Evolutionary conservation across 208 protist genomes (phyloP).

Genomic region (Leishmania martiniquensis): DNA sequence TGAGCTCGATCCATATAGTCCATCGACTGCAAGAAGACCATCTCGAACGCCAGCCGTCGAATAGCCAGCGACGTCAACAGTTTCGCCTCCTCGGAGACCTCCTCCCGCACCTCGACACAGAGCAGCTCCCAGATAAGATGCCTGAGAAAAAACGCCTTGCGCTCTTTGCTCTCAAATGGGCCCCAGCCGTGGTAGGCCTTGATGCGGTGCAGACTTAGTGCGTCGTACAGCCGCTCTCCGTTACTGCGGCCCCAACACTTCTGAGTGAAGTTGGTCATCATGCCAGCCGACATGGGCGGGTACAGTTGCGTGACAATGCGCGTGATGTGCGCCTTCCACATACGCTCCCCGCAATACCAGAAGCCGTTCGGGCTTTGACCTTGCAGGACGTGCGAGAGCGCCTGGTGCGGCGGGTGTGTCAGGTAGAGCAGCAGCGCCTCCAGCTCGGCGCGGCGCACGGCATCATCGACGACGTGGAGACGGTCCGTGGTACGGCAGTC

Average conservation of each 20-base stretch:
- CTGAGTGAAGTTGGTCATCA: conserved; percentile 93
- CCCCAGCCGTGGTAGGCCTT: conserved; percentile 77
- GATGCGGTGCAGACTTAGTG: conserved; percentile 71
- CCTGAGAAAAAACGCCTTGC: conserved; percentile 86
- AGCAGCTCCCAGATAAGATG: conserved; percentile 84
- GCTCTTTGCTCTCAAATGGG: conserved; percentile 82
- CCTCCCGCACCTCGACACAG: conserved; percentile 54
- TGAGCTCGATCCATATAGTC: conserved; percentile 89
- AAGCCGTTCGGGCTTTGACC: conserved; percentile 60
- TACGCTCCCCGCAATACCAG: conserved; percentile 84
- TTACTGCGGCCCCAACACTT: conserved; percentile 91
- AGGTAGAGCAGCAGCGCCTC: conserved; percentile 75
- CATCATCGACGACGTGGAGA: conserved; percentile 81
- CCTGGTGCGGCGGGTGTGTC: conserved; percentile 67
- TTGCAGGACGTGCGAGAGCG: conserved; percentile 78
- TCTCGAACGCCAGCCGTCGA: conserved; percentile 81
- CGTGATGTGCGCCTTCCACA: conserved; percentile 82
- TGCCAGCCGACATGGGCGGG: conserved; percentile 71
- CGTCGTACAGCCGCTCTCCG: conserved; percentile 88
- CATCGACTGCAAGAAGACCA: conserved; percentile 88
- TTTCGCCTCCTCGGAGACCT: conserved; percentile 63
- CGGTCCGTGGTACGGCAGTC: conserved; percentile 57
- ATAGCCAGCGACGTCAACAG: conserved; percentile 62
- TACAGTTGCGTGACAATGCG: conserved; percentile 73
- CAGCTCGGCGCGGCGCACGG: conserved; percentile 73